Percentiles rank a stretch among this genome's conserved stretches.
phyloP scores from a whole-genome alignment of 106 monocot species.

The Dendrobium nobile region DNA sequence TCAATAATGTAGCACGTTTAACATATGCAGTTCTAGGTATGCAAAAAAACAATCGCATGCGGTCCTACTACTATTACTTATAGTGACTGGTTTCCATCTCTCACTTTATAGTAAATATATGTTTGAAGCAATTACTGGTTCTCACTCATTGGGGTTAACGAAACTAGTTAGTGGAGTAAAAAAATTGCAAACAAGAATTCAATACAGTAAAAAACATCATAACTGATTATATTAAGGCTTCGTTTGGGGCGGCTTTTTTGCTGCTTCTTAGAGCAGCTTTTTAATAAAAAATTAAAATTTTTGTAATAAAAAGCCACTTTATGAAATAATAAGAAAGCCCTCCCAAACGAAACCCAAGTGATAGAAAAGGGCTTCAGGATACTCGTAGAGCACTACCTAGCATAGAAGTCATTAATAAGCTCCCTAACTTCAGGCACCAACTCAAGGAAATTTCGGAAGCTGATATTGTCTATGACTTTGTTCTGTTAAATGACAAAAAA shows the following conservation, averaged over 20 bases:
- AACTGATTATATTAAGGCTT: not conserved
- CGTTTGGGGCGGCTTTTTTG: too few relatives aligned
- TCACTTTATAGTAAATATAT: not conserved
- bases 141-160: not conserved
- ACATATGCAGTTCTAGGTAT: too few relatives aligned
- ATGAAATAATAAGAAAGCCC: too few relatives aligned
- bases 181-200: not conserved
- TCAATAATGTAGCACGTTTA: too few relatives aligned
- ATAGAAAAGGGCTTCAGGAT: not conserved
- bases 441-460: slow-evolving; percentile 91
- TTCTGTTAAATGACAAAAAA: slow-evolving; percentile 31
- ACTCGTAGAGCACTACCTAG: slow-evolving; percentile 43
- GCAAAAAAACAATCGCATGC: too few relatives aligned
- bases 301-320: too few relatives aligned
- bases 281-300: too few relatives aligned
- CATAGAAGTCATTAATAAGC: slow-evolving; percentile 89
- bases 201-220: not conserved
- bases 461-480: slow-evolving; percentile 88
- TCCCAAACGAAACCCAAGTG: not conserved
- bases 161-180: not conserved
- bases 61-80: too few relatives aligned
- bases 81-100: not conserved
- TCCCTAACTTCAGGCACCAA: slow-evolving; percentile 94
- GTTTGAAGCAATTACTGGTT: not conserved
- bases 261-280: too few relatives aligned